Base-by-base conservation (phyloP, 2,329 filamentous ascomycete species). In the Parascedosporium putredinis region DNA sequence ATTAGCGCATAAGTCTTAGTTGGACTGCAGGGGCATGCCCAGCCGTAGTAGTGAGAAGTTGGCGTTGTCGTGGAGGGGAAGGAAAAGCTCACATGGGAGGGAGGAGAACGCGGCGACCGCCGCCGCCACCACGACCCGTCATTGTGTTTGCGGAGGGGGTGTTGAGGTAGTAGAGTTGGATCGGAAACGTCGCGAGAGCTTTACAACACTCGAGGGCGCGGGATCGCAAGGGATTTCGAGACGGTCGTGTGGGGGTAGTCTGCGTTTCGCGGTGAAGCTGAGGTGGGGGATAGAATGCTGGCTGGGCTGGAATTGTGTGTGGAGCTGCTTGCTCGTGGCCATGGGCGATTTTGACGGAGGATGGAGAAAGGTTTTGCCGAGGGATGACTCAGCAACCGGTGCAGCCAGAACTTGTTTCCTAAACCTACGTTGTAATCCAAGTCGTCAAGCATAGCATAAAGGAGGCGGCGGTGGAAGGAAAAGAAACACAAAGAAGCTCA, bases 111-210 rank as follows among this genome's bases (percentile, higher is more conserved):
- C 77, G 75, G 67, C 77, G 76, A 60, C 74, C 73, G 62, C 76
- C 74, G 61, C 73, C 76, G 62, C 75, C 76, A 59, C 74, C 75
- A 60, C 78, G 75, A 61, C 78, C 78, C 58, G 75, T 76, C 77
- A 81, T 81, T 52, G 57, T 67, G 58, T 18, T 16, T 4, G 44
- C 20, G 27, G 20, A 9, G 14, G 10, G 25, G 18, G 8, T 23
- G 14, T 25, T 8, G 47, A 27, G 3, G 42, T 29, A 31, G 12
- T 31, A 12, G 27, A 12, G 27, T n/a, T n/a, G n/a, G n/a, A n/a
- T n/a, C n/a, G n/a, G n/a, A n/a, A n/a, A n/a, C n/a, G n/a, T n/a
- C n/a, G n/a, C n/a, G n/a, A n/a, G n/a, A n/a, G n/a, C n/a, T n/a
- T n/a, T n/a, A n/a, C n/a, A n/a, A n/a, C n/a, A n/a, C n/a, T n/a